These are phyloP conservation scores for Trypanosoma rangeli DNA, from an alignment of 208 protist genomes.

Conservation along the genomic window DNA sequence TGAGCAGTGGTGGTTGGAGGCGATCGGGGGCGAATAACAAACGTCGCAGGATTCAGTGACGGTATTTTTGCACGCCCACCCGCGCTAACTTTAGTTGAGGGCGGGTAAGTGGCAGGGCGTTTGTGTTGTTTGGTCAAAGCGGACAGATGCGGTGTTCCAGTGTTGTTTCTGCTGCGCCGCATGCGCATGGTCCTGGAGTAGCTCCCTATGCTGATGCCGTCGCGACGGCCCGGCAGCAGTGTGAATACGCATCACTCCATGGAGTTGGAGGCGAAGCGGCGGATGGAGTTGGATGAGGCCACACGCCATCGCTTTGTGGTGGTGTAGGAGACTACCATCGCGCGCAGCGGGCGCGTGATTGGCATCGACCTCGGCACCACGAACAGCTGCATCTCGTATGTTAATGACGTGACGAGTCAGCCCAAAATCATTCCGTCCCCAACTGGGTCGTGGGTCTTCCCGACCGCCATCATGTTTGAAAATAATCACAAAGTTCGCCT, in stretches of 20 bases:
- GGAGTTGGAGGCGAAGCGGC: constrained; percentile 76
- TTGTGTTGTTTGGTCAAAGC: no score
- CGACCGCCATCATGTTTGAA: constrained; percentile 90
- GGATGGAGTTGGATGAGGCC: constrained; percentile 67
- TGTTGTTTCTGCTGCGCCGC: constrained; percentile 29
- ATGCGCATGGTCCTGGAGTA: constrained; percentile 39
- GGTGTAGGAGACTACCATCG: constrained; percentile 64
- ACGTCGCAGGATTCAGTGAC: no score
- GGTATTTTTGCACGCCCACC: no score
- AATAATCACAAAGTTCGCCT: constrained; percentile 87
- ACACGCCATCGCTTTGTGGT: constrained; percentile 68
- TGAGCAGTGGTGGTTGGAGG: no score
- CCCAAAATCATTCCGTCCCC: constrained; percentile 91
- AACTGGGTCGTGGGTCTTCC: constrained; percentile 91
- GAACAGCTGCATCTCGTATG: constrained; percentile 96
- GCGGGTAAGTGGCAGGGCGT: no score
- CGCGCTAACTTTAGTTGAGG: no score
- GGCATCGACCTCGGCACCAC: constrained; percentile 99
- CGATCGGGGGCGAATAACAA: no score
- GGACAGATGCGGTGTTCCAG: constrained; percentile 5
- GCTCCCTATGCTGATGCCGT: constrained; percentile 36
- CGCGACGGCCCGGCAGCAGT: constrained; percentile 17
- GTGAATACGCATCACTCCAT: constrained; percentile 78
- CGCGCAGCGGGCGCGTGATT: constrained; percentile 73
- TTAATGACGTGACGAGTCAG: constrained; percentile 64